Base-by-base conservation (phyloP, 2,329 filamentous ascomycete species). In the Venturia carpophila region DNA sequence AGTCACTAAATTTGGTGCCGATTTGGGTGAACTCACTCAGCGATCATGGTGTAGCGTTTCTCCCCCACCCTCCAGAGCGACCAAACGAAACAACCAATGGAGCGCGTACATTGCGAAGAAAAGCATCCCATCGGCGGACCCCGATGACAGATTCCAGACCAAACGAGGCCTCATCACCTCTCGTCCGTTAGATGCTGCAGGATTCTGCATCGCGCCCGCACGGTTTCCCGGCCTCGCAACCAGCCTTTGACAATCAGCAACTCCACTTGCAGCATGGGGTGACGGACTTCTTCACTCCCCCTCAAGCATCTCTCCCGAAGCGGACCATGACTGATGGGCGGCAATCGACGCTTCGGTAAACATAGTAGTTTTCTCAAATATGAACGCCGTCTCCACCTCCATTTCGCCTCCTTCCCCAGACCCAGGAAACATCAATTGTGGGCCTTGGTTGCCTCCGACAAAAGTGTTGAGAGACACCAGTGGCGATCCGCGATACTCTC, bases 391-490 rank as follows among this genome's bases (percentile, higher is more conserved):
- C 27, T 58, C 52, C 52, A n/a, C 17, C 52, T 37, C 52, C 52
- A 58, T 37, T 37, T 58, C 52, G 52, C 47, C 37, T 37, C 52
- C 47, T 58, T 37, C 52, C 52, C 52, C 52, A 58, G 52, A 58
- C 52, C 52, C 52, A 58, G 52, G n/a, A 41, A 58, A 58, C 27
- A 37, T 39, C 21, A 30, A 13, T 56, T 37, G 52, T 58, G 52
- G 52, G 30, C 52, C 30, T 37, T n/a, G 30, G 27, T 13, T 37
- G 30, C 37, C 52, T 37, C 15, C 17, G 17, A 37, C 5, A n/a
- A 58, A 58, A 58, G 30, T 58, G 52, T 58, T 58, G 52, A 58
- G 52, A 58, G 52, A 58, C 52, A 37, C 52, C 52, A 58, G 52
- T 58, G 52, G 52, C 52, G 52, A 58, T 39, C 52, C 27, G 15